phyloP scores from a whole-genome alignment of 352 stramenopile species.

The Globisporangium carolinianum region DNA sequence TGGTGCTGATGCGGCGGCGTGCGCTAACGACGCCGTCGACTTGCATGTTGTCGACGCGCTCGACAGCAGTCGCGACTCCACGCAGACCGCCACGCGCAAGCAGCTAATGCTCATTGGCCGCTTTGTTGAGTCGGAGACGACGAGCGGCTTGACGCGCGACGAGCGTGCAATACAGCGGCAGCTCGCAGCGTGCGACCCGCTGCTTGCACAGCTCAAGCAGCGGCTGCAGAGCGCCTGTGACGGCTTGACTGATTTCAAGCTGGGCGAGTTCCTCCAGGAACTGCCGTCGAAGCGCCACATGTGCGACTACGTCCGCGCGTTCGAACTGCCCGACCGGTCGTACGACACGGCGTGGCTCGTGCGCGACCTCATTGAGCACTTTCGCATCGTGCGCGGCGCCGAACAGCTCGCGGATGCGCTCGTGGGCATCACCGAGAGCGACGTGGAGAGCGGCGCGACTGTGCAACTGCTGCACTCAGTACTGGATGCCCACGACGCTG shows the following conservation, averaged over 20 bases:
- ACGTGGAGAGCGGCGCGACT: slow-evolving; percentile 58
- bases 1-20: slow-evolving; percentile 23
- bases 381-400: slow-evolving; percentile 63
- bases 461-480: slow-evolving; percentile 31
- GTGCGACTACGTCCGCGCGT: slow-evolving; percentile 60
- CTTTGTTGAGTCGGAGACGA: slow-evolving; percentile 59
- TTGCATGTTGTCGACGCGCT: slow-evolving; percentile 49
- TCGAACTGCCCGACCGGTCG: slow-evolving; percentile 39
- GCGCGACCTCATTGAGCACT: slow-evolving; percentile 65
- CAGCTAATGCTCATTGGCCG: slow-evolving; percentile 58
- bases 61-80: slow-evolving; percentile 1
- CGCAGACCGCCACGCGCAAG: slow-evolving; percentile 25
- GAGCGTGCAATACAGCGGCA: slow-evolving; percentile 44
- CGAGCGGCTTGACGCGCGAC: slow-evolving; percentile 50
- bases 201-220: slow-evolving; percentile 30
- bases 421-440: slow-evolving; percentile 42
- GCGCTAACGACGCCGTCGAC: neutral
- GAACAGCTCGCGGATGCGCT: slow-evolving; percentile 48
- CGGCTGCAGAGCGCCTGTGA: slow-evolving; percentile 56
- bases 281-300: slow-evolving; percentile 89
- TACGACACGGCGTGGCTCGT: slow-evolving; percentile 50
- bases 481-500: slow-evolving; percentile 32
- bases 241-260: slow-evolving; percentile 84
- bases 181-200: slow-evolving; percentile 50
- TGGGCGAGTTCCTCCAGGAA: slow-evolving; percentile 83